Evolutionary conservation across 352 stramenopile genomes (phyloP).

Genomic region (Globisporangium emineosum): DNA sequence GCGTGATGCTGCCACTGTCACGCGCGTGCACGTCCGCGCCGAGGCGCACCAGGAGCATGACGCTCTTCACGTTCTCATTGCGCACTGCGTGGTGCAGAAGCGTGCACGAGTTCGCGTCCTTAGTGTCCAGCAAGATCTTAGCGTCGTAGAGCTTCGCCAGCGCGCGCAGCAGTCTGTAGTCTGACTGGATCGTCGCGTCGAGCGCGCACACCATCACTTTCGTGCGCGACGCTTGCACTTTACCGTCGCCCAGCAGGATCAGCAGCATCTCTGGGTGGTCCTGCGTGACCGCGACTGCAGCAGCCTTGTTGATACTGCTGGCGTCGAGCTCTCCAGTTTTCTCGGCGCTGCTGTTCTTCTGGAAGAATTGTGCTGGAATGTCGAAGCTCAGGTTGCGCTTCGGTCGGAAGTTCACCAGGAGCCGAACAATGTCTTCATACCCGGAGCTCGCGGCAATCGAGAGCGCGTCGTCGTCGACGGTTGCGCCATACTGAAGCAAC

Average conservation of each 20-base stretch:
- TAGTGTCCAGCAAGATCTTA: constrained; percentile 37
- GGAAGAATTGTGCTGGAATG: constrained; percentile 23
- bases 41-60: constrained; percentile 55
- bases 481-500: constrained; percentile 57
- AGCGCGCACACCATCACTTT: constrained; percentile 43
- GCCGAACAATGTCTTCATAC: constrained; percentile 35
- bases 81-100: constrained; percentile 65
- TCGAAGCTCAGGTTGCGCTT: constrained; percentile 20
- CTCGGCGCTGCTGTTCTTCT: constrained; percentile 16
- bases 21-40: constrained; percentile 62
- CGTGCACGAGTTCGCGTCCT: constrained; percentile 43
- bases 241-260: constrained; percentile 52
- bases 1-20: constrained; percentile 61
- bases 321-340: constrained; percentile 33
- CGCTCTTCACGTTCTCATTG: constrained; percentile 47
- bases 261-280: constrained; percentile 39
- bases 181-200: constrained; percentile 40
- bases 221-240: constrained; percentile 23
- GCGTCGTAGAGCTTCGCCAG: constrained; percentile 48
- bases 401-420: constrained; percentile 30
- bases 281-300: constrained; percentile 40
- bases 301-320: constrained; percentile 37
- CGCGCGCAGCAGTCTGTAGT: constrained; percentile 52
- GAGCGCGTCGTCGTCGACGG: constrained; percentile 60
- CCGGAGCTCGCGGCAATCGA: constrained; percentile 39